These are phyloP conservation scores for Monilinia aucupariae DNA, from an alignment of 2,329 filamentous ascomycete genomes.

Conservation along the genomic window DNA sequence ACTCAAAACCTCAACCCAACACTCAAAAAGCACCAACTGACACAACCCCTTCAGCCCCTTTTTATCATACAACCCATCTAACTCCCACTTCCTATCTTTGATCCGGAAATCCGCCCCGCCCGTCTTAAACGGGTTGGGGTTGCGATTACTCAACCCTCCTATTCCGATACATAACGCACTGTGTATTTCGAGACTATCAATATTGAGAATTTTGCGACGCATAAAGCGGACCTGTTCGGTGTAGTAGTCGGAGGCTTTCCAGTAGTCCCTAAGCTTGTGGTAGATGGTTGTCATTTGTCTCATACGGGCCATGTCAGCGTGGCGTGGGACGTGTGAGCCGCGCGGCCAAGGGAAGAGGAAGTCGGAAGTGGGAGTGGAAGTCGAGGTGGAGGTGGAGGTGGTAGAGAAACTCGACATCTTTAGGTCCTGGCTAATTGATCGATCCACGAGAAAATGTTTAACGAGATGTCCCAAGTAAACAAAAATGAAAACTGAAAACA, in stretches of 20 bases:
- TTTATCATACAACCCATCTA: not conserved
- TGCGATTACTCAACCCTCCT: not conserved
- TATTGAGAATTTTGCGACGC: not conserved
- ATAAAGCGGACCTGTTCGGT: not conserved
- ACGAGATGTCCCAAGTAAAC: too few relatives aligned
- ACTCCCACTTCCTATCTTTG: not conserved
- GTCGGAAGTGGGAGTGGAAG: too few relatives aligned
- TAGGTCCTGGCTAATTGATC: too few relatives aligned
- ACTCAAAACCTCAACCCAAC: not conserved
- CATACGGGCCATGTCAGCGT: not conserved
- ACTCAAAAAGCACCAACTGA: not conserved
- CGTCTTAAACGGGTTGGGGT: not conserved
- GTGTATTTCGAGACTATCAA: not conserved
- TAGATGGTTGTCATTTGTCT: not conserved
- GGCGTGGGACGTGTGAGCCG: not conserved
- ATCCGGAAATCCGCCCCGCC: not conserved
- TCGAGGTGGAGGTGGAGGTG: too few relatives aligned
- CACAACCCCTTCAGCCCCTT: constrained; percentile 2
- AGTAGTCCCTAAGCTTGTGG: not conserved
- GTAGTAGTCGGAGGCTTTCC: not conserved
- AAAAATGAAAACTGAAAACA: too few relatives aligned
- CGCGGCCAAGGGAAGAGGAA: too few relatives aligned
- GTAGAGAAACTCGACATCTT: too few relatives aligned
- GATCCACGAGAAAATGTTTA: too few relatives aligned
- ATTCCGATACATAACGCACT: not conserved